Conservation (phyloP, 1,284 basidiomycete species). For the Peniophora sp. region DNA sequence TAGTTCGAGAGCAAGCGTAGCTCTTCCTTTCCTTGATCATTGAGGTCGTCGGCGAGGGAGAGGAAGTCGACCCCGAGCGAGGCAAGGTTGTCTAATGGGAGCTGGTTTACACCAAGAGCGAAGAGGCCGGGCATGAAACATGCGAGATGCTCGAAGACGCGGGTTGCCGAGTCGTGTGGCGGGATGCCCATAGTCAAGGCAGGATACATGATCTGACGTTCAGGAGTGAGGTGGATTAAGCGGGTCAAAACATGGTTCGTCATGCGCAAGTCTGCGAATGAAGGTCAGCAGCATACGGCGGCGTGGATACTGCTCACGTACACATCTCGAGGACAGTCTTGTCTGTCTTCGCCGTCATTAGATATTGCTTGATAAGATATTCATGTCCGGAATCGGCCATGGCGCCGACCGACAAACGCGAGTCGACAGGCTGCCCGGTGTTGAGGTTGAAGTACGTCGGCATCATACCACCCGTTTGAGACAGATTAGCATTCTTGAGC, state of each 20-base stretch:
- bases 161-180: neutral
- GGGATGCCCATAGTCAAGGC: constrained; percentile 39
- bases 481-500: constrained; percentile 37
- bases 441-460: constrained; percentile 43
- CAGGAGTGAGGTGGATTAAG: constrained; percentile 59
- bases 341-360: constrained; percentile 56
- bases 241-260: constrained; percentile 55
- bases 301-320: constrained; percentile 24
- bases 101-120: constrained; percentile 58
- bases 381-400: constrained; percentile 68
- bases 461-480: constrained; percentile 42
- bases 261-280: constrained; percentile 46
- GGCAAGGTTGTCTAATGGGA: constrained; percentile 43
- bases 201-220: constrained; percentile 61
- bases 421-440: constrained; percentile 29
- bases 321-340: constrained; percentile 54
- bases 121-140: constrained; percentile 77
- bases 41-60: constrained; percentile 25
- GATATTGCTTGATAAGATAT: constrained; percentile 67
- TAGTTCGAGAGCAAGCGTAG: constrained; percentile 14
- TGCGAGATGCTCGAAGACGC: constrained; percentile 62
- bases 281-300: neutral
- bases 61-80: constrained; percentile 33
- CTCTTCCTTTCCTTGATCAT: constrained; percentile 25
- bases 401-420: constrained; percentile 46